A percentile compares a stretch with the other conserved stretches of the same genome.
These are phyloP conservation scores for Xylaria longipes DNA, from an alignment of 495 filamentous ascomycete genomes.

Conservation along the genomic window DNA sequence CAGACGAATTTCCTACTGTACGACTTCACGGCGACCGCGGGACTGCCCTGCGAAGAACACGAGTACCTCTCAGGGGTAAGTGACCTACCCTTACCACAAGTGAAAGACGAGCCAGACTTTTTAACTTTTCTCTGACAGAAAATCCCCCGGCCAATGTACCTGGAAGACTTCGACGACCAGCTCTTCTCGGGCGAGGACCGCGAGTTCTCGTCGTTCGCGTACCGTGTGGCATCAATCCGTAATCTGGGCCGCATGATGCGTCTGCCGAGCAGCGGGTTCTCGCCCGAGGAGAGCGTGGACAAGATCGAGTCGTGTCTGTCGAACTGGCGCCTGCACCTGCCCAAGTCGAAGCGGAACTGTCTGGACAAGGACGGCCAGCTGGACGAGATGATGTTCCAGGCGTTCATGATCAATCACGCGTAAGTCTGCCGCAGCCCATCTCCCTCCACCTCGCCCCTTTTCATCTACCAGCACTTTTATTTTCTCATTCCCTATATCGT, in stretches of 20 bases:
- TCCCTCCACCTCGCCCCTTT: neutral
- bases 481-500: neutral
- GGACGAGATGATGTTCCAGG: slow-evolving; percentile 93
- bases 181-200: slow-evolving; percentile 66
- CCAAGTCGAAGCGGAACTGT: slow-evolving; percentile 73
- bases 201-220: slow-evolving; percentile 80
- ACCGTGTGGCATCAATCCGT: slow-evolving; percentile 75
- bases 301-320: slow-evolving; percentile 77
- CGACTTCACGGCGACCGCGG: slow-evolving; percentile 62
- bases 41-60: slow-evolving; percentile 79
- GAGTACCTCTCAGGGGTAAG: slow-evolving; percentile 70
- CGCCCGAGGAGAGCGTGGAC: slow-evolving; percentile 52
- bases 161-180: slow-evolving; percentile 75
- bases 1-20: slow-evolving; percentile 64
- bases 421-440: slow-evolving; percentile 43
- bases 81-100: slow-evolving; percentile 16
- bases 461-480: neutral
- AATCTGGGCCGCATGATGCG: slow-evolving; percentile 78
- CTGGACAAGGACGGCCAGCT: slow-evolving; percentile 70
- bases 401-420: slow-evolving; percentile 80
- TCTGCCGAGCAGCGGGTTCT: slow-evolving; percentile 52
- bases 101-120: neutral
- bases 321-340: slow-evolving; percentile 84
- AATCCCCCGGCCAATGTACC: slow-evolving; percentile 65
- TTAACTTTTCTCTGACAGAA: slow-evolving; percentile 45